Evolutionary conservation across 352 stramenopile species (phyloP).

Genomic region (Plasmopara halstedii): DNA sequence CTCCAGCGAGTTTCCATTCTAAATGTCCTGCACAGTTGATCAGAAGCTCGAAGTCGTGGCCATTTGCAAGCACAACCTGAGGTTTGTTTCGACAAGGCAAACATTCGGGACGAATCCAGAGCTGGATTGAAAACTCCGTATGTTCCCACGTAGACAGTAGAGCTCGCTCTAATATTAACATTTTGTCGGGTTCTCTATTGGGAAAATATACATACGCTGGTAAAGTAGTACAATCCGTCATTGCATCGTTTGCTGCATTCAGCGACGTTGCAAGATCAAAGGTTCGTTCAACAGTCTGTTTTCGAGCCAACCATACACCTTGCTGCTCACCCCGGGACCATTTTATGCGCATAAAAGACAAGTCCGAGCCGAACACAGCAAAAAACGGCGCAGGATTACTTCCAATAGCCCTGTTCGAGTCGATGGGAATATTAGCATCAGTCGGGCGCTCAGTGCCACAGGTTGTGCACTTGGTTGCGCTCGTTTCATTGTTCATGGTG

Average conservation of each 20-base stretch:
- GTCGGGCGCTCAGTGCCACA: slow-evolving; percentile 55
- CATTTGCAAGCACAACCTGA: slow-evolving; percentile 56
- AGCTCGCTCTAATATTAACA: slow-evolving; percentile 57
- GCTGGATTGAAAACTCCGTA: slow-evolving; percentile 52
- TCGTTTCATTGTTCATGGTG: slow-evolving; percentile 68
- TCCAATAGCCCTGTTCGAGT: slow-evolving; percentile 28
- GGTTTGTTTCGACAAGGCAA: slow-evolving; percentile 9
- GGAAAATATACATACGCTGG: slow-evolving; percentile 52
- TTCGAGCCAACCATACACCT: slow-evolving; percentile 67
- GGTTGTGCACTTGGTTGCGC: slow-evolving; percentile 53
- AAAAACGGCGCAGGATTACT: slow-evolving; percentile 74
- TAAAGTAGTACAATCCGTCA: slow-evolving; percentile 46
- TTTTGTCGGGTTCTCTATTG: slow-evolving; percentile 31
- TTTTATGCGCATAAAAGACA: slow-evolving; percentile 68
- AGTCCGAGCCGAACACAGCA: slow-evolving; percentile 42
- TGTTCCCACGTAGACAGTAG: slow-evolving; percentile 45
- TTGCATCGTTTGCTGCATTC: slow-evolving; percentile 25
- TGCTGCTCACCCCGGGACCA: slow-evolving; percentile 81
- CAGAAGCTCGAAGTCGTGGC: slow-evolving; percentile 47
- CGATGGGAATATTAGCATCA: slow-evolving; percentile 25
- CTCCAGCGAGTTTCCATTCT: slow-evolving; percentile 42
- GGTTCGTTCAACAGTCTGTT: slow-evolving; percentile 17
- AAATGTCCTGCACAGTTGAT: slow-evolving; percentile 34
- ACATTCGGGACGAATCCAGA: slow-evolving; percentile 49
- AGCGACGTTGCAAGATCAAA: slow-evolving; percentile 41